A percentile compares a stretch with the other conserved stretches of the same genome.
Conservation (phyloP, 2,329 filamentous ascomycete genomes). For the Fonsecaea monophora region DNA sequence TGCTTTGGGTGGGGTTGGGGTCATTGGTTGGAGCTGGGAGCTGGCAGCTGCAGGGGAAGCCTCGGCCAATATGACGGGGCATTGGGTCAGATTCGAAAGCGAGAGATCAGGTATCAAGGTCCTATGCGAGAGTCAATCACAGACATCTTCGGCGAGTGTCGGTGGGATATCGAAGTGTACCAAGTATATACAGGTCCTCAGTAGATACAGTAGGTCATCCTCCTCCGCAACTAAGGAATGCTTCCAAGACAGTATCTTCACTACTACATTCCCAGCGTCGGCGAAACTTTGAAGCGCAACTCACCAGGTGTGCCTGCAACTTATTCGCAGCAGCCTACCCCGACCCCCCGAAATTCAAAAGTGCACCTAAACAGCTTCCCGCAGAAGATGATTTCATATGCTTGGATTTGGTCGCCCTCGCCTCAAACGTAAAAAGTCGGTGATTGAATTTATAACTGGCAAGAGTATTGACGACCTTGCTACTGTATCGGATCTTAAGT, state of each 20-base stretch:
- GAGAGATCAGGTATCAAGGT: slow-evolving; percentile 2
- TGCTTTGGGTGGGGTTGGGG: background rate
- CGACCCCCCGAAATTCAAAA: slow-evolving; percentile 13
- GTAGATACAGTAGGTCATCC: background rate
- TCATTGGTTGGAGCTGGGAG: slow-evolving; percentile 10
- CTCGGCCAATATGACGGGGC: slow-evolving; percentile 3
- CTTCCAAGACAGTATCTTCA: background rate
- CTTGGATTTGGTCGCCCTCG: slow-evolving; percentile 38
- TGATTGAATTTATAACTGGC: slow-evolving; percentile 66
- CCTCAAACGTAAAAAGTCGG: slow-evolving; percentile 37
- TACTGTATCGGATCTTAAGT: slow-evolving; percentile 40
- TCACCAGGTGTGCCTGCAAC: slow-evolving; percentile 1
- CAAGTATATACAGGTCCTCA: background rate
- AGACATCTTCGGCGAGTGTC: background rate
- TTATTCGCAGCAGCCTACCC: slow-evolving; percentile 13
- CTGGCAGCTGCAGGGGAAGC: slow-evolving; percentile 8
- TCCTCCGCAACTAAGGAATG: background rate
- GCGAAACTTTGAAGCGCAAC: slow-evolving; percentile 8
- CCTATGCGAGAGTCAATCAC: background rate
- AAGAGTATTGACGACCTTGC: slow-evolving; percentile 56
- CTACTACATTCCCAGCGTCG: background rate
- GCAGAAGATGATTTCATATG: slow-evolving; percentile 35
- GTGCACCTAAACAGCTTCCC: slow-evolving; percentile 15
- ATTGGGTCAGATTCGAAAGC: background rate
- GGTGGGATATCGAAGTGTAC: background rate